Evolutionary conservation across 2,329 filamentous ascomycete species (phyloP).

Genomic region (Diplodia corticola): DNA sequence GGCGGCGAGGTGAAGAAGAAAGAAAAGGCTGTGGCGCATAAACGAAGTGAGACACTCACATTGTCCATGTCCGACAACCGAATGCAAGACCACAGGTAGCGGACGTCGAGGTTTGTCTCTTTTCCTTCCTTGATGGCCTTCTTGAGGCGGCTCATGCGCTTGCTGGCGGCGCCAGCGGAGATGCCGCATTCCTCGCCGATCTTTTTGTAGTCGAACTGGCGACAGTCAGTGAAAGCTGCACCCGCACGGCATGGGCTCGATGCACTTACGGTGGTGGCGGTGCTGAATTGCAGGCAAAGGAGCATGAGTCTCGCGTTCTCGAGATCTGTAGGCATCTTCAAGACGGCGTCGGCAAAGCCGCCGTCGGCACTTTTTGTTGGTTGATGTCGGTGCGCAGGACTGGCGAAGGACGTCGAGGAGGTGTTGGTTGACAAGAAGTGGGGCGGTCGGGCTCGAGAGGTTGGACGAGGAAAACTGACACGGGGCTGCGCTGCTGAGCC

Average conservation of each 20-base stretch:
- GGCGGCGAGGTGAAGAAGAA: neutral
- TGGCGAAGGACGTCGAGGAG: neutral
- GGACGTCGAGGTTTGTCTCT: neutral
- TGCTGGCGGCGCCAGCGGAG: slow-evolving; percentile 32
- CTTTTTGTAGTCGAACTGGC: slow-evolving; percentile 15
- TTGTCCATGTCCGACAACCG: slow-evolving; percentile 2
- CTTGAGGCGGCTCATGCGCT: slow-evolving; percentile 39
- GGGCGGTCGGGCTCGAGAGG: neutral
- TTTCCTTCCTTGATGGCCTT: slow-evolving; percentile 31
- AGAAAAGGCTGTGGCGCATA: neutral
- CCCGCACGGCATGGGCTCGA: too few species aligned
- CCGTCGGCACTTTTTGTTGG: neutral
- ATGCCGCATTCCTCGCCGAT: slow-evolving; percentile 19
- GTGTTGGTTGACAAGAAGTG: neutral
- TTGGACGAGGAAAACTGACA: neutral
- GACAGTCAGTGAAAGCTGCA: too few species aligned
- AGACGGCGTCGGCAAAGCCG: neutral
- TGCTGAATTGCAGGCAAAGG: slow-evolving; percentile 1
- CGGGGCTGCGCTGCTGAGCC: neutral
- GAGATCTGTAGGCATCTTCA: slow-evolving; percentile 10
- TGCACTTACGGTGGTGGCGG: neutral
- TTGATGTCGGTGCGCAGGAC: neutral
- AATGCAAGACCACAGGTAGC: slow-evolving; percentile 11
- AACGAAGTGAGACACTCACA: neutral
- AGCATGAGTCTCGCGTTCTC: slow-evolving; percentile 14